Percentiles rank a stretch among this genome's conserved stretches.
These are phyloP conservation scores for Melocanna baccifera DNA, from an alignment of 176 grass and related monocot species.

Conservation along the genomic window DNA sequence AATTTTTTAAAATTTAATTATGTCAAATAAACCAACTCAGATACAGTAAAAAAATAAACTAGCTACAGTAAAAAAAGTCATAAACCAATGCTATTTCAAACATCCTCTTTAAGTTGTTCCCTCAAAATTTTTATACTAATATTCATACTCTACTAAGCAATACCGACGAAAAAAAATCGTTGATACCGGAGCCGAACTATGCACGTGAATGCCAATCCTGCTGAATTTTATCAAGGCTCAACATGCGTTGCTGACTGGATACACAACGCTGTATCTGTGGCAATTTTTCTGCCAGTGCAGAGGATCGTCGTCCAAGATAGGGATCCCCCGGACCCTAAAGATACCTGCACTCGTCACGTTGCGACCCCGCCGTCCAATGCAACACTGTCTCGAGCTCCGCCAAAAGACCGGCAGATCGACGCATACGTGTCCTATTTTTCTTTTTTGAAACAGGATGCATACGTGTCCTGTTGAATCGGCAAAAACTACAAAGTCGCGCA, in stretches of 20 bases:
- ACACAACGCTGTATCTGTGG: too few relatives aligned
- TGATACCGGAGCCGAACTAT: too few relatives aligned
- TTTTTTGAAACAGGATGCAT: too few relatives aligned
- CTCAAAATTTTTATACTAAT: background rate
- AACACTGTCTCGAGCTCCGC: background rate
- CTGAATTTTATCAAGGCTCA: background rate
- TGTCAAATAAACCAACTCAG: too few relatives aligned
- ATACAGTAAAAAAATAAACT: too few relatives aligned
- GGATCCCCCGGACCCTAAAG: too few relatives aligned
- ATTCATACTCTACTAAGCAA: background rate
- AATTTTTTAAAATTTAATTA: too few relatives aligned
- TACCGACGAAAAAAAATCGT: background rate
- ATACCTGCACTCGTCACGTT: background rate
- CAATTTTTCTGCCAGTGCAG: background rate
- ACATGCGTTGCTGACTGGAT: background rate
- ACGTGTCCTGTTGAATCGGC: background rate
- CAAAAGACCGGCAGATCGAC: background rate
- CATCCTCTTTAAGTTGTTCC: too few relatives aligned
- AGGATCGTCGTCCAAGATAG: background rate
- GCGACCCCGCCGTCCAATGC: background rate
- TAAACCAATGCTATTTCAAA: too few relatives aligned
- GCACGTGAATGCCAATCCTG: too few relatives aligned
- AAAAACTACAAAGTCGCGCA: slow-evolving; percentile 3
- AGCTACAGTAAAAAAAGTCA: too few relatives aligned
- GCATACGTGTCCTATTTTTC: background rate